A percentile compares a stretch with the other conserved stretches of the same genome.
These are phyloP conservation scores for Jackrogersella multiformis DNA, from an alignment of 495 filamentous ascomycete genomes.

Conservation along the genomic window DNA sequence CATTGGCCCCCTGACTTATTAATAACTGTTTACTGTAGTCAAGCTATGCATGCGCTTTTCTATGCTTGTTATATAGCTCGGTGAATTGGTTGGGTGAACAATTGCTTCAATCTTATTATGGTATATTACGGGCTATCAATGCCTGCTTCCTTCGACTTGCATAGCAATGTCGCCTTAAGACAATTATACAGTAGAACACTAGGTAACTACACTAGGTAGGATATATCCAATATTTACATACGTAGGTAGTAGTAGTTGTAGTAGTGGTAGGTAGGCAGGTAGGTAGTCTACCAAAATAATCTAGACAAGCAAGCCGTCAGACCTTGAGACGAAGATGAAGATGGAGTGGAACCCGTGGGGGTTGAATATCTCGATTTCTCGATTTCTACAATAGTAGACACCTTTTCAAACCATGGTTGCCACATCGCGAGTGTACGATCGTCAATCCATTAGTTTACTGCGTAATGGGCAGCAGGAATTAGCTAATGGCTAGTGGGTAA, in stretches of 20 bases:
- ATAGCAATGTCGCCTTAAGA: conserved; percentile 30
- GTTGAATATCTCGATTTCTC: no score
- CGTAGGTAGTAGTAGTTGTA: conserved; percentile 20
- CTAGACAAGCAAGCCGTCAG: conserved; percentile 19
- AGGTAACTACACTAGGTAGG: conserved; percentile 4
- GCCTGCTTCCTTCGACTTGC: conserved; percentile 35
- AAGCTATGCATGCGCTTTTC: conserved; percentile 22
- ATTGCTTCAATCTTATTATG: conserved; percentile 32
- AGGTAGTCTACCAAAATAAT: neutral
- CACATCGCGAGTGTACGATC: conserved; percentile 38
- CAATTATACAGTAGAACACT: conserved; percentile 25
- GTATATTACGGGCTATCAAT: conserved; percentile 38
- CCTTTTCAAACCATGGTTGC: conserved; percentile 40
- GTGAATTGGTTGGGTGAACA: conserved; percentile 31
- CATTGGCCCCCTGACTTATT: conserved; percentile 24
- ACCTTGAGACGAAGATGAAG: conserved; percentile 31
- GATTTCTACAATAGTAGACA: conserved; percentile 6
- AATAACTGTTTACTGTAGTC: conserved; percentile 35
- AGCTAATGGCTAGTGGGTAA: conserved; percentile 14
- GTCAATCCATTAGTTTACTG: conserved; percentile 34
- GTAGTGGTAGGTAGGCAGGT: conserved; percentile 2
- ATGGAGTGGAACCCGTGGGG: conserved; percentile 43
- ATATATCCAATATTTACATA: conserved; percentile 31
- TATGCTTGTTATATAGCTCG: conserved; percentile 10
- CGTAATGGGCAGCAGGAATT: conserved; percentile 31